These are phyloP conservation scores for Akebia trifoliata DNA, from an alignment of 164 flowering plant genomes.

Conservation along the genomic window DNA sequence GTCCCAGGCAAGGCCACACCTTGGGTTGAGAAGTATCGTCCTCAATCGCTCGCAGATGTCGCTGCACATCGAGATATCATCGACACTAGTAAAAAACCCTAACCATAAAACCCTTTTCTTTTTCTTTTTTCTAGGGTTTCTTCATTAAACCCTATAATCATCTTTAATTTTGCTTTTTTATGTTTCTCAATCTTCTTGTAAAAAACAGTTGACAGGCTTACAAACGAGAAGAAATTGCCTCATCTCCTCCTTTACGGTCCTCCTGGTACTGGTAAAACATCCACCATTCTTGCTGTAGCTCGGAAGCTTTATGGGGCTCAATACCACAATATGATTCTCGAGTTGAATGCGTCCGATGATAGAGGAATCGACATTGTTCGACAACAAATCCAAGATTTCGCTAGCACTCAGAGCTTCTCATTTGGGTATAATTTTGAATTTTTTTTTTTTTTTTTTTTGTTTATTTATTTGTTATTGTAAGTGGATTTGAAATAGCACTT, in stretches of 20 bases:
- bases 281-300: conserved; percentile 91
- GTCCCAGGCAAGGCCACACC: conserved; percentile 47
- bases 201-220: conserved; percentile 58
- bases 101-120: background rate
- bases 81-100: conserved; percentile 56
- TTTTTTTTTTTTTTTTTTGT: background rate
- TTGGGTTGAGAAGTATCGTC: conserved; percentile 98
- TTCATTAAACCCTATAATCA: background rate
- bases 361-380: conserved; percentile 93
- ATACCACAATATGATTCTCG: conserved; percentile 83
- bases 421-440: conserved; percentile 52
- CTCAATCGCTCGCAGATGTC: conserved; percentile 94
- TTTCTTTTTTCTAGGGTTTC: conserved; percentile 15
- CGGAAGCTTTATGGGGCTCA: conserved; percentile 82
- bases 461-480: no score
- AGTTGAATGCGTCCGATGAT: conserved; percentile 95
- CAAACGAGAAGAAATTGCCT: conserved; percentile 85
- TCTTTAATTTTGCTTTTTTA: conserved; percentile 6
- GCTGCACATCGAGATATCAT: conserved; percentile 97
- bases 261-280: conserved; percentile 98
- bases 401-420: conserved; percentile 97
- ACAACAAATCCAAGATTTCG: conserved; percentile 95
- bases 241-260: conserved; percentile 92
- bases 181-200: background rate
- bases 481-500: no score